Evolutionary conservation across 495 filamentous ascomycete genomes (phyloP).

Genomic region (Penicillium herquei): DNA sequence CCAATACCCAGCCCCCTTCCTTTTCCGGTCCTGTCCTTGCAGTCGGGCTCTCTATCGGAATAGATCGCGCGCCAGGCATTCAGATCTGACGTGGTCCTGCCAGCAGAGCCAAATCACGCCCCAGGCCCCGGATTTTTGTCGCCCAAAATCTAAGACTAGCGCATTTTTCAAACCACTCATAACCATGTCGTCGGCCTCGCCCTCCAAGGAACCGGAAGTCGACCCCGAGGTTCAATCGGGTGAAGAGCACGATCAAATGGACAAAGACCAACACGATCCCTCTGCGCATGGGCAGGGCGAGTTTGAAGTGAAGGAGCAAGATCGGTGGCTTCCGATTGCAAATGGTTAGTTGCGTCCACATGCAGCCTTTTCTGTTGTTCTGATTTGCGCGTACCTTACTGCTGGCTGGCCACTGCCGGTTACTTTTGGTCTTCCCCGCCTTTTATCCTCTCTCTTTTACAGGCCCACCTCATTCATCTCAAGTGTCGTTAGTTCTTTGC

Average conservation of each 20-base stretch:
- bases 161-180: conserved; percentile 42
- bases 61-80: conserved; percentile 21
- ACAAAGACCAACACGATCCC: conserved; percentile 64
- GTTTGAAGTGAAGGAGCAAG: conserved; percentile 99
- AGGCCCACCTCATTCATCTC: conserved; percentile 2
- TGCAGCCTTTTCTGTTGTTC: conserved; percentile 50
- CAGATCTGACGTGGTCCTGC: conserved; percentile 48
- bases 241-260: conserved; percentile 78
- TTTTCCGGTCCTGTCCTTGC: conserved; percentile 9
- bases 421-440: conserved; percentile 18
- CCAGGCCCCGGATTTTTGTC: conserved; percentile 13
- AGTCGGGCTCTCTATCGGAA: conserved; percentile 28
- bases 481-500: not conserved
- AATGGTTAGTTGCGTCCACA: conserved; percentile 84
- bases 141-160: conserved; percentile 29
- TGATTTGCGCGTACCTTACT: conserved; percentile 60
- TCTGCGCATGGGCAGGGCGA: conserved; percentile 68
- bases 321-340: conserved; percentile 99
- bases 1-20: conserved; percentile 27
- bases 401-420: conserved; percentile 41
- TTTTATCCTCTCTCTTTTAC: conserved; percentile 6
- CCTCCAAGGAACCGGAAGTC: conserved; percentile 78
- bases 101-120: conserved; percentile 38
- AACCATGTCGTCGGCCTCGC: conserved; percentile 94
- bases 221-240: conserved; percentile 91